Evolutionary conservation across 805 yeast species (phyloP).

Genomic region (Candida railenensis): DNA sequence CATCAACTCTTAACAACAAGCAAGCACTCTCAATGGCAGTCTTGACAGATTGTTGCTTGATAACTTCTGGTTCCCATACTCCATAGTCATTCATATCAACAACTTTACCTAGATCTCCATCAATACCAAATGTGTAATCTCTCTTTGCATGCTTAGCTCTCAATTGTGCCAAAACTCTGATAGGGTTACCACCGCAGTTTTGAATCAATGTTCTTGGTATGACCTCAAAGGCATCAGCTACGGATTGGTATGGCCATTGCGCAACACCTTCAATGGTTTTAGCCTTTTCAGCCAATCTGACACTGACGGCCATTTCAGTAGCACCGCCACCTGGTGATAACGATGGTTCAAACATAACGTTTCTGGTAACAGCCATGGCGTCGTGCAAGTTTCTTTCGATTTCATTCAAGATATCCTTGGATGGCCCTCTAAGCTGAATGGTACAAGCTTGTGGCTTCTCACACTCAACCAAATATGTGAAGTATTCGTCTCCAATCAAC

Average conservation of each 20-base stretch:
- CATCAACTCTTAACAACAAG: slow-evolving; percentile 91
- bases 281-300: slow-evolving; percentile 83
- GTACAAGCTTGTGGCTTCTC: slow-evolving; percentile 91
- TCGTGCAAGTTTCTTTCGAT: slow-evolving; percentile 96
- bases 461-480: slow-evolving; percentile 80
- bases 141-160: slow-evolving; percentile 98
- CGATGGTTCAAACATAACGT: slow-evolving; percentile 91
- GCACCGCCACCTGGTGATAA: slow-evolving; percentile 99
- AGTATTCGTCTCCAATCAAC: slow-evolving; percentile 96
- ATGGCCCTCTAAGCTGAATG: slow-evolving; percentile 88
- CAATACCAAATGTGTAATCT: slow-evolving; percentile 80
- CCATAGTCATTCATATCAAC: slow-evolving; percentile 96
- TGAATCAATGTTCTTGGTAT: slow-evolving; percentile 97
- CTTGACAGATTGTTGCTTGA: slow-evolving; percentile 93
- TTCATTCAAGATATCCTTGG: slow-evolving; percentile 94
- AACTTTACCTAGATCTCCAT: slow-evolving; percentile 91
- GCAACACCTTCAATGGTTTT: slow-evolving; percentile 90
- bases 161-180: slow-evolving; percentile 81
- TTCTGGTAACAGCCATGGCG: slow-evolving; percentile 97
- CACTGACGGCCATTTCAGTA: slow-evolving; percentile 97
- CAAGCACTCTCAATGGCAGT: slow-evolving; percentile 99
- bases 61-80: slow-evolving; percentile 98
- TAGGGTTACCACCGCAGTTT: slow-evolving; percentile 97
- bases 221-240: slow-evolving; percentile 97
- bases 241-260: slow-evolving; percentile 99